Percentiles rank a stretch among this genome's conserved stretches.
These are phyloP conservation scores for Termitomyces sp. DNA, from an alignment of 768 basidiomycete genomes.

Conservation along the genomic window DNA sequence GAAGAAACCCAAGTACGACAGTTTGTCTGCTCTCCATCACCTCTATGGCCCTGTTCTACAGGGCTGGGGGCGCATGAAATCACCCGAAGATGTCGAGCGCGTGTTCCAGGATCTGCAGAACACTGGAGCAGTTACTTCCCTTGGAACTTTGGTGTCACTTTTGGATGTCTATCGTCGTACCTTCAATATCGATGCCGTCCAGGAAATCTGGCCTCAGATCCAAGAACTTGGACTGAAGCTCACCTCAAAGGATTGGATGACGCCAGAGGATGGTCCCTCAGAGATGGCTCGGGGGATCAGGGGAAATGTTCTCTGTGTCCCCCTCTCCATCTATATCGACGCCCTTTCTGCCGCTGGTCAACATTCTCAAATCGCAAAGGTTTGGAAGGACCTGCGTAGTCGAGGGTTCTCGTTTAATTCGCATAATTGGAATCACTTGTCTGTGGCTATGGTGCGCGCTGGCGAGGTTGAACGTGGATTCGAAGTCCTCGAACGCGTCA, in stretches of 20 bases:
- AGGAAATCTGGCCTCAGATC: conserved; percentile 67
- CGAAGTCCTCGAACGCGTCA: conserved; percentile 72
- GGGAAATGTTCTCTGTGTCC: conserved; percentile 64
- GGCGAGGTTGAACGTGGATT: conserved; percentile 84
- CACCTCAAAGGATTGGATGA: conserved; percentile 29
- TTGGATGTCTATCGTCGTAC: conserved; percentile 70
- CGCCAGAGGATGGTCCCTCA: conserved; percentile 17
- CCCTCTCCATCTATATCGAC: conserved; percentile 81
- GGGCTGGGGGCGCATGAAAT: conserved; percentile 40
- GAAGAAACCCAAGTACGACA: conserved; percentile 35
- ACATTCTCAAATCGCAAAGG: conserved; percentile 55
- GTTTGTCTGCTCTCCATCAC: conserved; percentile 43
- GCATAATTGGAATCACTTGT: conserved; percentile 90
- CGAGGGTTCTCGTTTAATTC: conserved; percentile 78
- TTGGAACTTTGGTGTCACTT: conserved; percentile 59
- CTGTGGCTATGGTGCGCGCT: conserved; percentile 70
- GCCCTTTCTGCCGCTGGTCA: conserved; percentile 60
- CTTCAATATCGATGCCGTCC: conserved; percentile 50
- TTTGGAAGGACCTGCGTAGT: conserved; percentile 63
- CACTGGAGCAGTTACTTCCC: conserved; percentile 51
- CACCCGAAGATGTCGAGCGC: conserved; percentile 52
- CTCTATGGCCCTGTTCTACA: conserved; percentile 62
- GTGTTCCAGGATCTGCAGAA: conserved; percentile 50
- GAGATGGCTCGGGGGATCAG: conserved; percentile 17
- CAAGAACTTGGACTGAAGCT: conserved; percentile 51